phyloP scores from a whole-genome alignment of 116 monocot species.

The Phalaenopsis hybrid region DNA sequence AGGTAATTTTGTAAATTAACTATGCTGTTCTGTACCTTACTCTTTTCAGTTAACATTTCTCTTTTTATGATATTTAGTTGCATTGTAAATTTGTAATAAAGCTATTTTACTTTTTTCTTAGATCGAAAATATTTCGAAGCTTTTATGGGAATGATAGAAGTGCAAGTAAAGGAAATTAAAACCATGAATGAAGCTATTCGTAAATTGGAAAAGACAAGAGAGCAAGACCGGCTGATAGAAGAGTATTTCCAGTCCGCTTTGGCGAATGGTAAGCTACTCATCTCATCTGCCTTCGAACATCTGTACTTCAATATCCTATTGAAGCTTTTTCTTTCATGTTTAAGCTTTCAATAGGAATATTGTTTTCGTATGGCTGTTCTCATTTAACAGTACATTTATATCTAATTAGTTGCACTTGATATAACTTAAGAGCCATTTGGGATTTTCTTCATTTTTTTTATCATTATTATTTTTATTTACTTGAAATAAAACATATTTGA shows the following conservation, averaged over 20 bases:
- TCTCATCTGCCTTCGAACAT: not conserved
- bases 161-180: slow-evolving; percentile 85
- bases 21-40: not conserved
- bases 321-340: not conserved
- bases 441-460: too few species aligned
- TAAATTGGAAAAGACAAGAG: slow-evolving; percentile 41
- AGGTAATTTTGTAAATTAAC: slow-evolving; percentile 27
- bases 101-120: slow-evolving; percentile 15
- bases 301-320: not conserved
- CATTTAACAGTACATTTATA: too few species aligned
- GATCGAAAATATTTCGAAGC: slow-evolving; percentile 62
- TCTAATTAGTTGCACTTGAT: too few species aligned
- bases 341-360: not conserved
- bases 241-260: slow-evolving; percentile 20
- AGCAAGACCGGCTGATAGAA: slow-evolving; percentile 34
- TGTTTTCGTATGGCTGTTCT: not conserved
- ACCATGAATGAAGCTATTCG: slow-evolving; percentile 64
- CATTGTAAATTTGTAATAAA: not conserved
- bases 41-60: not conserved
- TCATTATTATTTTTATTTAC: too few species aligned
- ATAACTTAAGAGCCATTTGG: too few species aligned
- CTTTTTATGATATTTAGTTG: not conserved
- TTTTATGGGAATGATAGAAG: slow-evolving; percentile 59
- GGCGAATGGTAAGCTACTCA: slow-evolving; percentile 42
- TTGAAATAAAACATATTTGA: too few species aligned